phyloP scores from a whole-genome alignment of 2,329 filamentous ascomycete species.

The Xylaria polymorpha region DNA sequence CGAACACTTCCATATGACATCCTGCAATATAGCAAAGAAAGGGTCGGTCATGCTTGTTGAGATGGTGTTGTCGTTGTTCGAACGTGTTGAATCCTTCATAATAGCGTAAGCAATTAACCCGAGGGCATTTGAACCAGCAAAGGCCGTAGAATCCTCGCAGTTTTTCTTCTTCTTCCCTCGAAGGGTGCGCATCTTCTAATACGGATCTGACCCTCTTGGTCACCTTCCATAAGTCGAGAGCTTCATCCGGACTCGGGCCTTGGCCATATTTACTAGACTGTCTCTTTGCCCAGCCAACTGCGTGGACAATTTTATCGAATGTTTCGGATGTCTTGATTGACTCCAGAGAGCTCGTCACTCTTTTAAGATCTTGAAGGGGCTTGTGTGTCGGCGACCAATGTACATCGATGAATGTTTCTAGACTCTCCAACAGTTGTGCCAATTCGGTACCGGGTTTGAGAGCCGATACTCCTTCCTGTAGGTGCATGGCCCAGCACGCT shows the following conservation, averaged over 20 bases:
- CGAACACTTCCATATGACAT: slow-evolving; percentile 50
- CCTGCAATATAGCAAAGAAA: slow-evolving; percentile 51
- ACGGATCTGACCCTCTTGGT: slow-evolving; percentile 35
- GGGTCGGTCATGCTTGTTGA: slow-evolving; percentile 52
- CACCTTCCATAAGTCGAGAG: slow-evolving; percentile 36
- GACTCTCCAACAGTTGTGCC: slow-evolving; percentile 29
- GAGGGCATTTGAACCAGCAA: slow-evolving; percentile 40
- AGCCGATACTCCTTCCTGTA: slow-evolving; percentile 40
- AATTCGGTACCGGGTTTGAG: slow-evolving; percentile 40
- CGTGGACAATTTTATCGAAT: slow-evolving; percentile 33
- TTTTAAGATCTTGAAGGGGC: slow-evolving; percentile 29
- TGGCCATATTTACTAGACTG: slow-evolving; percentile 33
- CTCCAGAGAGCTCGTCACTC: slow-evolving; percentile 23
- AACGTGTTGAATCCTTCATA: slow-evolving; percentile 52
- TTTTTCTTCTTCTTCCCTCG: slow-evolving; percentile 48
- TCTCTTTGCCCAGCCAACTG: slow-evolving; percentile 39
- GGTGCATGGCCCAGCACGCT: slow-evolving; percentile 47
- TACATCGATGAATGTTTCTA: slow-evolving; percentile 38
- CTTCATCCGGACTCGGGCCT: slow-evolving; percentile 34
- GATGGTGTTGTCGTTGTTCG: slow-evolving; percentile 49
- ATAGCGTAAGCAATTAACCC: slow-evolving; percentile 53
- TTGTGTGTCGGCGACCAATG: slow-evolving; percentile 39
- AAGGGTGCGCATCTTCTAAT: slow-evolving; percentile 42
- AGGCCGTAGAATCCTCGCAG: slow-evolving; percentile 33
- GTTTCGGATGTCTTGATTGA: slow-evolving; percentile 17